Evolutionary conservation across 2,329 filamentous ascomycete species (phyloP).

Genomic region (Chrysosporium queenslandicum): DNA sequence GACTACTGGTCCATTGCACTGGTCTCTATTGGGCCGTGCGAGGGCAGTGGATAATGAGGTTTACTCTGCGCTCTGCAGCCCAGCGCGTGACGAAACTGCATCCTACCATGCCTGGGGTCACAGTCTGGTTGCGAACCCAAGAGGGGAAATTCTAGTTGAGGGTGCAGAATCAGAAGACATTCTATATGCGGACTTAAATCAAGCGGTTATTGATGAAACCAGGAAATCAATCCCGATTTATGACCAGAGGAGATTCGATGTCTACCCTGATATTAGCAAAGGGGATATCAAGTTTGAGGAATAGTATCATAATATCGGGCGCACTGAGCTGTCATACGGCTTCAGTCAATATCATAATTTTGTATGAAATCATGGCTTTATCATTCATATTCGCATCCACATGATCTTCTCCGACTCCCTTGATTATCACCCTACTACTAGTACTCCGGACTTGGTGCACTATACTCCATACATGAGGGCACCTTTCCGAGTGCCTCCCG

Average conservation of each 20-base stretch:
- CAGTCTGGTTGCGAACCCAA: conserved; percentile 76
- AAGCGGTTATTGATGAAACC: conserved; percentile 59
- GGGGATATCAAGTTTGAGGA: conserved; percentile 41
- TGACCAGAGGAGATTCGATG: conserved; percentile 80
- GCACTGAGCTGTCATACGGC: too few relatives aligned
- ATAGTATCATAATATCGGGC: conserved; percentile 11
- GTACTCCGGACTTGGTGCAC: too few relatives aligned
- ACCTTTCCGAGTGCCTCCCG: neutral
- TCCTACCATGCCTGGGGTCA: conserved; percentile 88
- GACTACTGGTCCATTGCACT: conserved; percentile 86
- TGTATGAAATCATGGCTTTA: too few relatives aligned
- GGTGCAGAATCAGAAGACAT: conserved; percentile 68
- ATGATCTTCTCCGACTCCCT: too few relatives aligned
- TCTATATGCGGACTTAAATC: conserved; percentile 61
- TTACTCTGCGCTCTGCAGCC: conserved; percentile 86
- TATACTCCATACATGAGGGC: too few relatives aligned
- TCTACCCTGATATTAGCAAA: conserved; percentile 80
- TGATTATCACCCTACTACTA: too few relatives aligned
- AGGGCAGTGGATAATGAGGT: conserved; percentile 89
- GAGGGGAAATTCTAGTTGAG: conserved; percentile 70
- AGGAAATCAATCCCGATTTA: conserved; percentile 76
- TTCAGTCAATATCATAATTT: too few relatives aligned
- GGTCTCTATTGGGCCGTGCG: conserved; percentile 71
- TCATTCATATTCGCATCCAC: too few relatives aligned
- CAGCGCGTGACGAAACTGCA: conserved; percentile 66